A percentile compares a stretch with the other conserved stretches of the same genome.
Evolutionary conservation across 2,329 filamentous ascomycete genomes (phyloP).

Genomic region (Colletotrichum eremochloae): DNA sequence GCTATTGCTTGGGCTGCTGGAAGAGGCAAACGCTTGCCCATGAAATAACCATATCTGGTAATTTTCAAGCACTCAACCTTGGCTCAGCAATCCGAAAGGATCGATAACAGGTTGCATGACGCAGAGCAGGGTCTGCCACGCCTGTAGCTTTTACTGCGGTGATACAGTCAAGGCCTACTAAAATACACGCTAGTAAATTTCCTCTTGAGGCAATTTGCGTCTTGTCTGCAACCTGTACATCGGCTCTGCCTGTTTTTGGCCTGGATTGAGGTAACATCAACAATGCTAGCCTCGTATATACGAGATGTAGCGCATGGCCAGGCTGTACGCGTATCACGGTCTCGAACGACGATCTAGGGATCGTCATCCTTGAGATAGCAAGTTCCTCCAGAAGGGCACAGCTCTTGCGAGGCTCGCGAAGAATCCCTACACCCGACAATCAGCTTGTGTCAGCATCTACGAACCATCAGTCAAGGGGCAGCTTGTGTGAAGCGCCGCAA

Average conservation of each 20-base stretch:
- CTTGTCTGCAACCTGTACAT: background rate
- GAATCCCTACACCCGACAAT: slow-evolving; percentile 1
- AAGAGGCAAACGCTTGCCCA: too few relatives aligned
- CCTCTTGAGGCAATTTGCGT: background rate
- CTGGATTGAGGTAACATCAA: background rate
- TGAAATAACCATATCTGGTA: too few relatives aligned
- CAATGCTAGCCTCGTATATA: background rate
- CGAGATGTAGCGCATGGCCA: background rate
- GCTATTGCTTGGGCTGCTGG: too few relatives aligned
- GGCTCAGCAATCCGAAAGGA: background rate
- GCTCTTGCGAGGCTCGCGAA: background rate
- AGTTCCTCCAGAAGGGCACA: slow-evolving; percentile 5
- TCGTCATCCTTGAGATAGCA: background rate
- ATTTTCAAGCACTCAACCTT: slow-evolving; percentile 4
- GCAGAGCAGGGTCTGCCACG: background rate
- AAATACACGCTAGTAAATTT: background rate
- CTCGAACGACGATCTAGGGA: background rate
- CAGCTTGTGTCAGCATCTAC: background rate
- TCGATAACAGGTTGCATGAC: background rate
- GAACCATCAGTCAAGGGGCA: background rate
- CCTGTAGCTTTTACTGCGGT: background rate
- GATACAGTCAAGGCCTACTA: background rate
- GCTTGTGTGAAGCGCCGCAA: background rate
- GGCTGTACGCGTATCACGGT: background rate
- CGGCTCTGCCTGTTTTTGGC: background rate